Evolutionary conservation across 2,329 filamentous ascomycete genomes (phyloP).

Genomic region (Colletotrichum cuscutae): DNA sequence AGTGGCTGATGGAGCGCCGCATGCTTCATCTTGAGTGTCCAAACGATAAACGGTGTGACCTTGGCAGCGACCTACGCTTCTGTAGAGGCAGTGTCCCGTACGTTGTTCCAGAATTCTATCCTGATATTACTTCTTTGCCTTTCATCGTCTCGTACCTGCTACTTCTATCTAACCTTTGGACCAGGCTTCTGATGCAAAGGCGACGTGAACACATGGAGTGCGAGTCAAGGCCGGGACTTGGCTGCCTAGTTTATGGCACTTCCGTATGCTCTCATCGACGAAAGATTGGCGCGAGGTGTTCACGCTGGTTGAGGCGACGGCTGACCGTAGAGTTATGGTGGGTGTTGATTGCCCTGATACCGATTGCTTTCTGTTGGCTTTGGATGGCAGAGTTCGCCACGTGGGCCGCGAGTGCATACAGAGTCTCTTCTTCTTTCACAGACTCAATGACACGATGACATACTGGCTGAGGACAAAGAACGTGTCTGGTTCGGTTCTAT

Average conservation of each 20-base stretch:
- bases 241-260: slow-evolving; percentile 66
- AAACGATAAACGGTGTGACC: slow-evolving; percentile 64
- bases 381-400: slow-evolving; percentile 43
- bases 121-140: too few species aligned
- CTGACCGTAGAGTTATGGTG: slow-evolving; percentile 61
- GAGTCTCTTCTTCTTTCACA: not conserved
- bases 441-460: not conserved
- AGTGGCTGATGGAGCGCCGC: slow-evolving; percentile 74
- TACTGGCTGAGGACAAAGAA: not conserved
- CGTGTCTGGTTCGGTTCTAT: not conserved
- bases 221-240: slow-evolving; percentile 65
- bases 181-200: slow-evolving; percentile 67
- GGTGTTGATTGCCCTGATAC: slow-evolving; percentile 55
- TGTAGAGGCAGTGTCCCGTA: slow-evolving; percentile 69
- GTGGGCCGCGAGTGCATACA: not conserved
- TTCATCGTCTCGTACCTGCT: not conserved
- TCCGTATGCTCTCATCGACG: slow-evolving; percentile 56
- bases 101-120: slow-evolving; percentile 36
- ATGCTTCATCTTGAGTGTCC: slow-evolving; percentile 74
- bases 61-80: slow-evolving; percentile 69
- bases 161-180: not conserved
- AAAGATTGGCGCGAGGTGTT: slow-evolving; percentile 55
- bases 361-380: slow-evolving; percentile 51
- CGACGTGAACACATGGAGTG: slow-evolving; percentile 71
- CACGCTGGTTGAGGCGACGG: slow-evolving; percentile 54